Evolutionary conservation across 805 yeast species (phyloP).

Genomic region (Lachancea waltii): DNA sequence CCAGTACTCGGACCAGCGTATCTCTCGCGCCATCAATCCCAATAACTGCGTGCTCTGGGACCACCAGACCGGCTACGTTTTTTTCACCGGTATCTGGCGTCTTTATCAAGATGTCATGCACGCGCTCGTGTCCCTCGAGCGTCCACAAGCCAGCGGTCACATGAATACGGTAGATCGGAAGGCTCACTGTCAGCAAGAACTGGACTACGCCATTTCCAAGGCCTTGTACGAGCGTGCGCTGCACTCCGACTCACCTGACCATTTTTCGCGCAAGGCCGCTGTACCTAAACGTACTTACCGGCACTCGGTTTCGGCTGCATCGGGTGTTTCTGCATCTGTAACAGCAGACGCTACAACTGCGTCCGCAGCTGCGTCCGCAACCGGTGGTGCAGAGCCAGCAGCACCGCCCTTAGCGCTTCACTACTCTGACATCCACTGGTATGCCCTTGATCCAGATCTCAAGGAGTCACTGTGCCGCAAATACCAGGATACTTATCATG

Average conservation of each 20-base stretch:
- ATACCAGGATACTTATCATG: conserved; percentile 12
- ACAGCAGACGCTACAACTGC: not conserved
- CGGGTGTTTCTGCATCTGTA: not conserved
- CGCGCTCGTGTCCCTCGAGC: conserved; percentile 18
- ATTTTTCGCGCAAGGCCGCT: conserved; percentile 5
- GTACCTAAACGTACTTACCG: conserved; percentile 3
- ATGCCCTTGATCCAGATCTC: conserved; percentile 20
- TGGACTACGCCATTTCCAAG: conserved; percentile 9
- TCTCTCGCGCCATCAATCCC: conserved; percentile 22
- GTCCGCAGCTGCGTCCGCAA: not conserved
- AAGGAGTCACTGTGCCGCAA: conserved; percentile 9
- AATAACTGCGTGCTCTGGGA: conserved; percentile 83
- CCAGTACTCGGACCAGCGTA: conserved; percentile 12
- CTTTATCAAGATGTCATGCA: conserved; percentile 33
- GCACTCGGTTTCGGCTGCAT: not conserved
- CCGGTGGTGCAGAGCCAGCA: too few species aligned
- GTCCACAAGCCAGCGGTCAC: too few species aligned
- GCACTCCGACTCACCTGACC: conserved; percentile 2
- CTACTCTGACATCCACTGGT: conserved; percentile 32
- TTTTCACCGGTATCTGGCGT: conserved; percentile 85
- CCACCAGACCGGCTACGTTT: conserved; percentile 76
- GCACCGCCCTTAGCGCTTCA: conserved; percentile 10
- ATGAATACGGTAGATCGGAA: too few species aligned
- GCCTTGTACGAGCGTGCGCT: conserved; percentile 10
- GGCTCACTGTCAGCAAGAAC: conserved; percentile 11